Base-by-base conservation (phyloP, 495 filamentous ascomycete species). In the Physcia stellaris region DNA sequence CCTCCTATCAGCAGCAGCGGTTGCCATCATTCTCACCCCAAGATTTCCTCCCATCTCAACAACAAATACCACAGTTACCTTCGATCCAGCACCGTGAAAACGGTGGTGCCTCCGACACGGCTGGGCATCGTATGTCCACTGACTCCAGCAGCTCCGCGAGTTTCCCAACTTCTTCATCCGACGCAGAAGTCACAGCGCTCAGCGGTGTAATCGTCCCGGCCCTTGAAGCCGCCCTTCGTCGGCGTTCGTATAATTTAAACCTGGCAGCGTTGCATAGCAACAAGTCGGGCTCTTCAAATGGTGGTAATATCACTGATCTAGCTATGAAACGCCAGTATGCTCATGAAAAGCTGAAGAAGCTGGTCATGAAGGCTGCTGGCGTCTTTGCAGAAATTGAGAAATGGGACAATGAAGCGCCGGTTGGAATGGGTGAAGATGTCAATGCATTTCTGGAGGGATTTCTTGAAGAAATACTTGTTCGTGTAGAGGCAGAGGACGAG, bases 381-480 rank as follows among this genome's bases (percentile, higher is more conserved):
- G 65, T 86, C 12, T 87, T 93, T 53, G 74, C 72, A 47, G 83
- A 90, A 55, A 83, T 98, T 45, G 87, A 98, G 52, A 70, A 77
- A 31, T 80, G 75, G 58, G 90, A 98, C 55, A 77, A 73, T 52
- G 72, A 75, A 32, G 78, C 79, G 36, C 80, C 83, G 4, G 84
- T 98, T 2, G 80, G 83, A 0, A 94, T 96, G 90, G 87, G 85
- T 4, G 79, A 79, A 26, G 86, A 83, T 10, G 83, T 94, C 13
- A 71, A 75, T 32, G 79, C 77, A 0, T 90, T 95, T 46, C 60
- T 96, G 22, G 90, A 98, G 56, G 87, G 83, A 2, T 75, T 94
- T 44, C 63, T 98, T 22, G 90, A 98, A 62, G 90, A 96, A 64
- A 74, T 96, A 12, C 67, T 98, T n/a, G 84, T 94, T 5, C 63